Evolutionary conservation across 176 grass and related monocot species (phyloP), one percentile per base, ranked within the genome.

Genomic region (Carex parvula): DNA sequence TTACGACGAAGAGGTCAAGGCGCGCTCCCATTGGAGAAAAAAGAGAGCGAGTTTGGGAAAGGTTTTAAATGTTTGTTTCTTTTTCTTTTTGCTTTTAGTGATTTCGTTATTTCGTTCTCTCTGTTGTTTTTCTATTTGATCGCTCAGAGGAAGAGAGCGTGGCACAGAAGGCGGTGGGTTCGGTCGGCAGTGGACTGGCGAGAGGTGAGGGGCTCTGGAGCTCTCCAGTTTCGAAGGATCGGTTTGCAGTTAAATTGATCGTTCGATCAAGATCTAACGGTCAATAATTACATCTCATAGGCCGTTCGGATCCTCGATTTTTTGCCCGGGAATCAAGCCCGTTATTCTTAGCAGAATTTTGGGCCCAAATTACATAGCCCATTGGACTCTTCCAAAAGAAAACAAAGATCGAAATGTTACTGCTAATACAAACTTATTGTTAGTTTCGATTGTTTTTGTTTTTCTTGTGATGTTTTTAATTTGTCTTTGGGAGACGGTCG

Each of bases 141-240:
- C 60, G 71, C 60, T 16, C 60, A 8, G 58, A 64, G 64, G 69
- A 81, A 20, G 26, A 60, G 53, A 37, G 46, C 42, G 42, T 44
- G 42, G 42, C 42, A 44, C 42, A 60, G 83, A 35, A 71, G 14
- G 82, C 82, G 29, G 66, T 58, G 82, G 63, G 42, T 66, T 22
- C 37, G 52, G 50, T 42, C 29, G 50, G 64, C 32, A 16, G 66
- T 24, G 15, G 5, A 56, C 54, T 80, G 80, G 81, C 15, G 80
- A 86, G 70, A 22, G 70, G 76, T 77, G 84, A 84, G 79, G n/a
- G 15, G 41, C 15, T 63, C 55, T 35, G 75, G n/a, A 56, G 39
- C 58, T 44, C 64, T 72, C 37, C 69, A 72, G 69, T 72, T 12
- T 3, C 9, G 9, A 50, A 50, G 46, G 46, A 12, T 50, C 46